Conservation (phyloP, 257 asterid genomes). For the Lavandula angustifolia region DNA sequence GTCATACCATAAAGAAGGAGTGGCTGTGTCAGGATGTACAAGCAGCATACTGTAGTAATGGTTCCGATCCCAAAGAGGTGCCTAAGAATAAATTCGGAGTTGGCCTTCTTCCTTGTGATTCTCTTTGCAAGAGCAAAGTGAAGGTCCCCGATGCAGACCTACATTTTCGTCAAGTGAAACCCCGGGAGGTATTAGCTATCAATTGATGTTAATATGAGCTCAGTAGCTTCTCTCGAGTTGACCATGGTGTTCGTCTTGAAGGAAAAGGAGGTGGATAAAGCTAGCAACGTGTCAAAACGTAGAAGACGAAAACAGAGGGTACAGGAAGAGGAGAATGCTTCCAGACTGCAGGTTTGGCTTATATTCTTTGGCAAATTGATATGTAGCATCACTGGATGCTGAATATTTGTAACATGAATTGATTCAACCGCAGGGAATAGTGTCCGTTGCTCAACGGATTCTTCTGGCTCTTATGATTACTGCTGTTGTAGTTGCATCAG, state of each 20-base stretch:
- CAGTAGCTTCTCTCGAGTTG: neutral
- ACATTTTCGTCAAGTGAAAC: constrained; percentile 65
- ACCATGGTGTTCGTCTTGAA: constrained; percentile 20
- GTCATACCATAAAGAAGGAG: constrained; percentile 81
- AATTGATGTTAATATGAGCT: neutral
- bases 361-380: constrained; percentile 10
- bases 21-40: constrained; percentile 85
- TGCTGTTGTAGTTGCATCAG: constrained; percentile 39
- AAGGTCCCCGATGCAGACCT: constrained; percentile 62
- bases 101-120: constrained; percentile 76
- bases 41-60: constrained; percentile 49
- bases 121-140: constrained; percentile 63
- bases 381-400: constrained; percentile 1
- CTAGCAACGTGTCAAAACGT: constrained; percentile 51
- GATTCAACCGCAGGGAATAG: constrained; percentile 48
- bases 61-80: constrained; percentile 68
- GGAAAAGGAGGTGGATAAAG: constrained; percentile 63
- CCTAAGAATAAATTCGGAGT: constrained; percentile 67
- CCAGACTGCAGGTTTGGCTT: constrained; percentile 61
- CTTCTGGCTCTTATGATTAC: constrained; percentile 43
- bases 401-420: constrained; percentile 10
- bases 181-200: constrained; percentile 53
- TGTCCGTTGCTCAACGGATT: constrained; percentile 39
- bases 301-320: constrained; percentile 56
- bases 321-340: constrained; percentile 51